Base-by-base conservation (phyloP, 2,329 filamentous ascomycete species). In the Didymella lethalis region DNA sequence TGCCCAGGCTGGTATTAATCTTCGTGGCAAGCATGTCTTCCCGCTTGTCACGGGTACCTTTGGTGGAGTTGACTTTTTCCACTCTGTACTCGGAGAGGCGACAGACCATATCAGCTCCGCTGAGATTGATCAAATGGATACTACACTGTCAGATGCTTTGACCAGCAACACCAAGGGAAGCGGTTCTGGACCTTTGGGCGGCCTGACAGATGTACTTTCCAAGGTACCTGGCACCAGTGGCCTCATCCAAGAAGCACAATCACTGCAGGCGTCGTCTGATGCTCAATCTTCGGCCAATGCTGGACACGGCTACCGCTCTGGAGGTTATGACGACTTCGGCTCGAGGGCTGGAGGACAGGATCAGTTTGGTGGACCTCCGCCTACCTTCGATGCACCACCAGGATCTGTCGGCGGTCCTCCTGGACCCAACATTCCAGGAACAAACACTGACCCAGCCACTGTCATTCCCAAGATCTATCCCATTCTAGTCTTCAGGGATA, bases 401-500 rank as follows among this genome's bases (percentile, higher is more conserved):
- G 81, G 81, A 45, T 80, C 79, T 20, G 72, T 77, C 16, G 77
- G 79, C 38, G 79, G 76, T 6, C 78, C 79, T 28, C 78, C 80
- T 41, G 79, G 77, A 11, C 79, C 78, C 63, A 78, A 86, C 14
- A 86, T 93, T 10, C 90, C 90, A 20, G 92, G 90, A 6, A 91
- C 93, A 83, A 90, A 87, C 69, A 91, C 96, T 59, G 93, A 97
- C 54, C 79, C 80, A 2, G 71, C 79, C 23, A 77, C 73, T 25
- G 72, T 80, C 25, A 77, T 82, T 34, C 73, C 75, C 0, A 80
- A 96, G 78, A 97, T 99, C 65, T 98, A 98, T 71, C 95, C 95
- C 0, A 97, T 99, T 60, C 85, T 99, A 0, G 86, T 91, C 60
- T 99, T 98, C 82, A 87, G 94, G 59, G 95, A 99, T 81, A 95